Evolutionary conservation across 176 grass and related monocot species (phyloP).

Genomic region (Hordeum marinum): DNA sequence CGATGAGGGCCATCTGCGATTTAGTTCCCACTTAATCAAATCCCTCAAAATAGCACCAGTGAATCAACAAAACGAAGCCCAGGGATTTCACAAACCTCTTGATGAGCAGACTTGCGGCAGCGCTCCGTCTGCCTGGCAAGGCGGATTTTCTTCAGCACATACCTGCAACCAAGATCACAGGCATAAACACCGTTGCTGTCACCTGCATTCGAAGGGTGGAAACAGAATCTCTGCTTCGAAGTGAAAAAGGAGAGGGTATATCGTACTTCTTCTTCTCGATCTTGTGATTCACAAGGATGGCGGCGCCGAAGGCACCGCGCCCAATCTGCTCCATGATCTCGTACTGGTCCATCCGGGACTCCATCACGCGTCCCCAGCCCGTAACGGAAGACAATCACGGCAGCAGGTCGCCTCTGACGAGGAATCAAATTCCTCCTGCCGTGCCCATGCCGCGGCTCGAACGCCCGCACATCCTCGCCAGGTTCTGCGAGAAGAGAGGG

Average conservation of each 20-base stretch:
- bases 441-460: conserved; percentile 10
- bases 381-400: not conserved
- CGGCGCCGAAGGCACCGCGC: conserved; percentile 83
- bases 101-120: conserved; percentile 82
- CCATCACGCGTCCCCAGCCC: conserved; percentile 52
- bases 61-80: not conserved
- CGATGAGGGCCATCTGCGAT: conserved; percentile 92
- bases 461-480: conserved; percentile 8
- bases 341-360: conserved; percentile 95
- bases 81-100: conserved; percentile 54
- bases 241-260: not conserved
- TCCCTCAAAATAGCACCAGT: not conserved
- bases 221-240: not conserved
- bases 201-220: not conserved
- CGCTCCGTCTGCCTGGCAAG: conserved; percentile 92
- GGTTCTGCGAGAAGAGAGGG: conserved; percentile 24
- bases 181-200: not conserved
- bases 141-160: conserved; percentile 94
- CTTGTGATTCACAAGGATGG: conserved; percentile 98
- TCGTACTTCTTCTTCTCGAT: conserved; percentile 88
- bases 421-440: conserved; percentile 13
- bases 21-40: not conserved
- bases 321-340: conserved; percentile 99
- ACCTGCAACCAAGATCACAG: conserved; percentile 46
- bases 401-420: not conserved